A percentile compares a stretch with the other conserved stretches of the same genome.
phyloP scores from a whole-genome alignment of 1,284 basidiomycete species.

The Ustanciosporium gigantosporum region DNA sequence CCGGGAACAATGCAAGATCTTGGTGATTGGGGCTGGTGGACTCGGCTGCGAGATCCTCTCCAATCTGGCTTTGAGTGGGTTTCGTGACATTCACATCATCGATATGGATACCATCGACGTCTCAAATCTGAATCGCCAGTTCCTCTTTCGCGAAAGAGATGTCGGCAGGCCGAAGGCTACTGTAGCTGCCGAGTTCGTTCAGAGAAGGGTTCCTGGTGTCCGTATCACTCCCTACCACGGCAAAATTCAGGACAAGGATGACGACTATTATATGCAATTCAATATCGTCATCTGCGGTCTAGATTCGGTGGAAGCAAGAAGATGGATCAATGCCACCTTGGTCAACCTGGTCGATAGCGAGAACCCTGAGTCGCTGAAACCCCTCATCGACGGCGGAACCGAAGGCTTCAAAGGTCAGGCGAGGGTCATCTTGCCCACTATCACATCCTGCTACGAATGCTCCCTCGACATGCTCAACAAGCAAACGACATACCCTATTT shows the following conservation, averaged over 20 bases:
- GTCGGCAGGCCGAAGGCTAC: constrained; percentile 92
- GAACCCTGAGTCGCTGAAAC: constrained; percentile 88
- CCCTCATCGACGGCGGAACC: constrained; percentile 98
- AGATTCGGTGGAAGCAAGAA: constrained; percentile 81
- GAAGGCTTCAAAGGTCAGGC: constrained; percentile 99
- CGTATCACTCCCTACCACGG: constrained; percentile 94
- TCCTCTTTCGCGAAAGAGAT: constrained; percentile 88
- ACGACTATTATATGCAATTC: constrained; percentile 96
- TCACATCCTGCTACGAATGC: constrained; percentile 97
- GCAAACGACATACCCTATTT: constrained; percentile 94
- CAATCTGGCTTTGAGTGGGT: constrained; percentile 69
- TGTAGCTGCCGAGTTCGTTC: constrained; percentile 81
- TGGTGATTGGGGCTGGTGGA: constrained; percentile 75
- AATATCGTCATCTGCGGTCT: constrained; percentile 95
- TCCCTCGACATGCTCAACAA: constrained; percentile 98
- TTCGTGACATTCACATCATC: constrained; percentile 97
- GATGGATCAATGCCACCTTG: constrained; percentile 98
- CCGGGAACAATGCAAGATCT: constrained; percentile 80
- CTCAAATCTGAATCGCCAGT: constrained; percentile 97
- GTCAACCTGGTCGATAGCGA: constrained; percentile 83
- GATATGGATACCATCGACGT: constrained; percentile 99
- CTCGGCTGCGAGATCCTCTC: constrained; percentile 60
- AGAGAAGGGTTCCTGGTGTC: constrained; percentile 88
- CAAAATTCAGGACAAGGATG: constrained; percentile 97
- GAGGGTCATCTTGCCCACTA: constrained; percentile 90